phyloP scores from a whole-genome alignment of 208 protist genomes.

The Tritrichomonas musculus region DNA sequence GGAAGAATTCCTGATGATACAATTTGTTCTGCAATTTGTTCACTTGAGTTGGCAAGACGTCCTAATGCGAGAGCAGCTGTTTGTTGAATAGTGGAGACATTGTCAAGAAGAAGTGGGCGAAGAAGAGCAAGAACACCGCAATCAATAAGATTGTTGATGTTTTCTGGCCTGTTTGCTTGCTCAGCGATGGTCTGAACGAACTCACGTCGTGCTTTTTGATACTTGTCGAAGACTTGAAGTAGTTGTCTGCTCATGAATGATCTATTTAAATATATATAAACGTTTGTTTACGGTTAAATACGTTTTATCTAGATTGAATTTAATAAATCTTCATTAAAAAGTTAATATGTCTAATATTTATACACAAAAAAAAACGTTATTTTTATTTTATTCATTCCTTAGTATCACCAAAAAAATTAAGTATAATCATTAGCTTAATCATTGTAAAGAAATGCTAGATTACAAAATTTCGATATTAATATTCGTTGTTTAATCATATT shows the following conservation, averaged over 20 bases:
- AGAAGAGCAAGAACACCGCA: slow-evolving; percentile 87
- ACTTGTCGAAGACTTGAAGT: slow-evolving; percentile 86
- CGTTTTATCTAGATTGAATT: too few species aligned
- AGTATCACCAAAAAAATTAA: too few species aligned
- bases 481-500: too few species aligned
- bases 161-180: slow-evolving; percentile 80
- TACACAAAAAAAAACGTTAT: too few species aligned
- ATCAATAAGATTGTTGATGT: slow-evolving; percentile 86
- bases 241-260: slow-evolving; percentile 49
- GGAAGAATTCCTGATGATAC: slow-evolving; percentile 89
- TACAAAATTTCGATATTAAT: too few species aligned
- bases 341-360: too few species aligned
- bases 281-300: too few species aligned
- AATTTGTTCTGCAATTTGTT: slow-evolving; percentile 88
- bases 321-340: too few species aligned
- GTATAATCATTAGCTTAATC: too few species aligned
- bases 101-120: slow-evolving; percentile 87
- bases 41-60: slow-evolving; percentile 89
- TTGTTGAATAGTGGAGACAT: slow-evolving; percentile 91
- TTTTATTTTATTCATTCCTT: too few species aligned
- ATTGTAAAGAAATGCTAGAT: too few species aligned
- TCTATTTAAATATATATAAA: too few species aligned
- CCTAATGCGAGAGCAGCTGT: slow-evolving; percentile 89
- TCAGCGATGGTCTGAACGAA: slow-evolving; percentile 90
- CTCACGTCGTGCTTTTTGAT: slow-evolving; percentile 82